Evolutionary conservation across 2,329 filamentous ascomycete species (phyloP), one percentile per base, ranked within the genome.

Genomic region (Aspergillus sp.): DNA sequence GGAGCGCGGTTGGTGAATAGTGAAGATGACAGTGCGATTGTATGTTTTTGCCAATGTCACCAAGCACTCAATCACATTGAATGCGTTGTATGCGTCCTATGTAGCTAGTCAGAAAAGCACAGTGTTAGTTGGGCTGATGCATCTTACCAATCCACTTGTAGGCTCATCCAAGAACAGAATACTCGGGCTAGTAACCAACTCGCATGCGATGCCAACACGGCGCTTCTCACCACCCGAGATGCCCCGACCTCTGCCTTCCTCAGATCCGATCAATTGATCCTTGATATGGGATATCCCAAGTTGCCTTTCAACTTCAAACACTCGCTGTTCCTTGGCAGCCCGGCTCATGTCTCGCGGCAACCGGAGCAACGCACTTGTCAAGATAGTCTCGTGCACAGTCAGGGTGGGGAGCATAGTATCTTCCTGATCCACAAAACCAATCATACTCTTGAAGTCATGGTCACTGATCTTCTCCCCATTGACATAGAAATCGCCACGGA

Each of bases 211-310:
- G 51, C 93, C 92, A 52, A 99, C 95, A 70, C 95, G 88, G 65
- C 95, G 87, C 79, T 98, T 98, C 79, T 99, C 95, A 65, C 95
- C 95, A 55, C 95, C 95, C 58, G 95, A 99, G 57, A 99, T 97
- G 30, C 96, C 96, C 62, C 95, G 91, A 10, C 93, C 93, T 63
- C 89, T 92, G 55, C 91, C 92, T 78, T 99, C 95, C 77, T 97
- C 95, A 0, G 94, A 98, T 2, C 95, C 95, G 69, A 99, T 97
- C 55, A 97, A 82, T 45, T 96, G 96, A 75, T 99, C 91, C 57
- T 91, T 91, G 69, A 99, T 99, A 71, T 94, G 89, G 70, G 91
- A 87, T 63, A 99, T 98, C 1, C 95, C 96, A 56, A 99, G 88
- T 76, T 99, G 94, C 72, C 91, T 92, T 79, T 98, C 95, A 4